A percentile compares a stretch with the other conserved stretches of the same genome.
Evolutionary conservation across 1,139 yeast species (phyloP).

Genomic region (Pichia sp.): DNA sequence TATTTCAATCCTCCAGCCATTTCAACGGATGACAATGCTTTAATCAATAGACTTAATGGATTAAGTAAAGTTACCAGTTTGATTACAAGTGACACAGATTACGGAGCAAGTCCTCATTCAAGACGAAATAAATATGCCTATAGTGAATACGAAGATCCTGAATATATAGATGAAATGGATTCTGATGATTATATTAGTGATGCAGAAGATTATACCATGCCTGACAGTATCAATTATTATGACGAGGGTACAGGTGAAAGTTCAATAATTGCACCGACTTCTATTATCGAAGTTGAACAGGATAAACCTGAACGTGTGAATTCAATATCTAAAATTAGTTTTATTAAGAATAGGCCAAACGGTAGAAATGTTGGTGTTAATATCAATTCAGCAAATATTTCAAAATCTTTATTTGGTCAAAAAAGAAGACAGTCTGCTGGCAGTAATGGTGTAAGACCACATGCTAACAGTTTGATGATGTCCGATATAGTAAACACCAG

Average conservation of each 20-base stretch:
- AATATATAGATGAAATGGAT: not conserved
- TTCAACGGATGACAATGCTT: not conserved
- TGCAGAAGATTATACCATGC: slow-evolving; percentile 9
- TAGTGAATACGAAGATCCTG: not conserved
- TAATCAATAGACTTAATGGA: too few species aligned
- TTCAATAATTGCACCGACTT: not conserved
- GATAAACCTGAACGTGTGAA: slow-evolving; percentile 10
- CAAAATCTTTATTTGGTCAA: not conserved
- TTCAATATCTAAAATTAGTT: slow-evolving; percentile 19
- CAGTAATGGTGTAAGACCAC: not conserved
- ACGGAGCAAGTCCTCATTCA: too few species aligned
- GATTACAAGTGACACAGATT: too few species aligned
- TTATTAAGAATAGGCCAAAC: slow-evolving; percentile 5
- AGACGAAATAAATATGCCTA: too few species aligned
- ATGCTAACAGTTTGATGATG: not conserved
- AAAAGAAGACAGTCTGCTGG: not conserved
- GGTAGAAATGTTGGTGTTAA: not conserved
- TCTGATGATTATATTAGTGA: not conserved
- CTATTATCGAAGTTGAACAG: slow-evolving; percentile 19
- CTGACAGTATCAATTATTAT: slow-evolving; percentile 18
- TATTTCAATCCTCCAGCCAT: slow-evolving; percentile 8
- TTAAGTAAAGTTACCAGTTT: too few species aligned
- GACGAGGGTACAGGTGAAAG: not conserved
- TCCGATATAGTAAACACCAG: not conserved
- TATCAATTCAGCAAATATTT: too few species aligned